Base-by-base conservation (phyloP, 2,329 filamentous ascomycete genomes). In the Xylariaceae sp. region DNA sequence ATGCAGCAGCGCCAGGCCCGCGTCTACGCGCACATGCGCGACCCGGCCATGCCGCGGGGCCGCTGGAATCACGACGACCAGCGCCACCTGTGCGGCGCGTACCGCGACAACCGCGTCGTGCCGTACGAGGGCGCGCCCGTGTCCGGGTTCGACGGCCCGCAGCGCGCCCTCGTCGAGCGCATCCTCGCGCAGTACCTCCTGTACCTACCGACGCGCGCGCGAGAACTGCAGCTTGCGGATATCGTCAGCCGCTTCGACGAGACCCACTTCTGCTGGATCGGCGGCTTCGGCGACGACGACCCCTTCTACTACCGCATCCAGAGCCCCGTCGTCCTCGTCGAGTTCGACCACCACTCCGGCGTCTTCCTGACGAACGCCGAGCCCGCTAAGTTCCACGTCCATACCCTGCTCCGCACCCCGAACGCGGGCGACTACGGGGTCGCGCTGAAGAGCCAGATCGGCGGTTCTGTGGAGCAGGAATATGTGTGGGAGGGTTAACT, bases 41-140 rank as follows among this genome's bases (percentile, higher is more conserved):
- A 91, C 54, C 81, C 83, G 0, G 78, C 74, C 0, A 91, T 91
- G 88, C 84, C 81, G 2, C 73, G 75, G 12, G 87, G 86, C 9
- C 81, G 89, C 7, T 93, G 89, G 89, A 93, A 93, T 70, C 87
- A 87, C 62, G 89, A 91, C 66, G 90, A 93, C 70, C 89, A 93
- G 74, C 81, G 89, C 5, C 89, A 93, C 66, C 70, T 91, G 3
- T 90, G 89, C 68, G 90, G 90, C 37, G 90, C 90, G 0, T 91
- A 89, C 69, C 82, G 89, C 12, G 90, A 93, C 66, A 95, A 93
- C 70, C 81, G 89, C 10, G 73, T 89, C 10, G 87, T 93, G 0
- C 89, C 90, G 0, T 90, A 86, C 67, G 86, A 93, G 72, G 90
- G 90, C 0, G 72, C 90, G 5, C 67, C 77, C 0, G 85, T 87